Conservation (phyloP, 768 basidiomycete species). For the Omphalotus guepiniiformis region DNA sequence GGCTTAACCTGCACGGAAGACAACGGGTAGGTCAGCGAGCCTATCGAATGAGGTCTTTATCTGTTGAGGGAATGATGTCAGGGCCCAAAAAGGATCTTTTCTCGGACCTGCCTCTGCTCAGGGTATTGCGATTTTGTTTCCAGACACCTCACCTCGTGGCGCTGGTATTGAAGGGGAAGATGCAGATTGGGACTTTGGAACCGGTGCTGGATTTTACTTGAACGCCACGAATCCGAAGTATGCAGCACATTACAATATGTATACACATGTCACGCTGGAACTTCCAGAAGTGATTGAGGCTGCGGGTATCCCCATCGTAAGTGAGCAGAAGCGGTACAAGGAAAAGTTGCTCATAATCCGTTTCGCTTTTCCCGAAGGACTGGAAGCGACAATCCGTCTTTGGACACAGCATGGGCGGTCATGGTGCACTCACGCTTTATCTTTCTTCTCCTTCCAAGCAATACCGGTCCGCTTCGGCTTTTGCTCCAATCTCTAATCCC, state of each 20-base stretch:
- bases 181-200: slow-evolving; percentile 86
- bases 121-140: slow-evolving; percentile 88
- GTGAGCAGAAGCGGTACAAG: no score
- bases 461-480: slow-evolving; percentile 87
- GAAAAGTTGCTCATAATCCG: neutral
- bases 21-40: slow-evolving; percentile 46
- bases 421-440: slow-evolving; percentile 90
- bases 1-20: slow-evolving; percentile 92
- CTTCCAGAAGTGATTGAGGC: slow-evolving; percentile 75
- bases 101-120: slow-evolving; percentile 80
- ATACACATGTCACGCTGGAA: slow-evolving; percentile 78
- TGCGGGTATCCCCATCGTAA: slow-evolving; percentile 72
- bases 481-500: slow-evolving; percentile 84
- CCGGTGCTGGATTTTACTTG: slow-evolving; percentile 95
- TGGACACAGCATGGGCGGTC: slow-evolving; percentile 98
- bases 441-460: slow-evolving; percentile 60
- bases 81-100: slow-evolving; percentile 93
- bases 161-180: slow-evolving; percentile 83
- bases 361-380: slow-evolving; percentile 46
- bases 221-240: slow-evolving; percentile 80
- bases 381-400: slow-evolving; percentile 80
- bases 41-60: neutral
- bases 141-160: slow-evolving; percentile 94
- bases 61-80: slow-evolving; percentile 21
- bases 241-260: slow-evolving; percentile 83